These are phyloP conservation scores for Fusarium aywerte DNA, from an alignment of 2,329 filamentous ascomycete species.

Conservation along the genomic window DNA sequence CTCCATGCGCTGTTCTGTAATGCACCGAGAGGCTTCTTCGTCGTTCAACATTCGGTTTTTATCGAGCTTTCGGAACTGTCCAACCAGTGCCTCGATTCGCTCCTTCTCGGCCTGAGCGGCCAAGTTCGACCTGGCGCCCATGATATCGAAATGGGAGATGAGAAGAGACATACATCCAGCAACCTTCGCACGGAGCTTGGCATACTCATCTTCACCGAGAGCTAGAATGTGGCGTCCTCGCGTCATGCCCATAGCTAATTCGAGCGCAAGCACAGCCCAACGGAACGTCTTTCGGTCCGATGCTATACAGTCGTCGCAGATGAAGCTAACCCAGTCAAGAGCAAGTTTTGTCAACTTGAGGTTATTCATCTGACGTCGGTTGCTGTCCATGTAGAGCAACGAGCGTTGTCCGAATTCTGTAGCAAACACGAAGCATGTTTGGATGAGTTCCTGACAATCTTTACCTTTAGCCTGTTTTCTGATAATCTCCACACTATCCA, in stretches of 20 bases:
- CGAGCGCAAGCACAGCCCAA: conserved; percentile 94
- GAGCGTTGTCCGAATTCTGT: conserved; percentile 98
- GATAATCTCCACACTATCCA: conserved; percentile 97
- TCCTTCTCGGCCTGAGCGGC: conserved; percentile 95
- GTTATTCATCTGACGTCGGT: conserved; percentile 96
- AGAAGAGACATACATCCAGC: conserved; percentile 97
- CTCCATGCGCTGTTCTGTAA: conserved; percentile 79
- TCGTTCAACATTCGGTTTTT: conserved; percentile 80
- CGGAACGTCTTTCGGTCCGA: conserved; percentile 96
- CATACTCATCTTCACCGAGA: conserved; percentile 88
- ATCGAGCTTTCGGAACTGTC: conserved; percentile 81
- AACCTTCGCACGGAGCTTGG: conserved; percentile 84
- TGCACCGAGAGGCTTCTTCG: conserved; percentile 81
- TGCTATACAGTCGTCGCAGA: conserved; percentile 95
- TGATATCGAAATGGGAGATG: conserved; percentile 99
- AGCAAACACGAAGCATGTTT: conserved; percentile 98
- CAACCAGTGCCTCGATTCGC: conserved; percentile 80
- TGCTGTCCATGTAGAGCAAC: conserved; percentile 94
- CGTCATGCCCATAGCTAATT: conserved; percentile 98
- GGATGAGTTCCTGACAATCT: conserved; percentile 94
- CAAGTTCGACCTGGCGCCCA: conserved; percentile 92
- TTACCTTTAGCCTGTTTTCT: conserved; percentile 84
- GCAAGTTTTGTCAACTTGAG: conserved; percentile 92
- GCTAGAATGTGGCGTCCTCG: conserved; percentile 92
- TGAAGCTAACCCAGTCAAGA: conserved; percentile 97